phyloP scores from a whole-genome alignment of 192 early-diverging fungal species.

The Chytriomyces sp. region DNA sequence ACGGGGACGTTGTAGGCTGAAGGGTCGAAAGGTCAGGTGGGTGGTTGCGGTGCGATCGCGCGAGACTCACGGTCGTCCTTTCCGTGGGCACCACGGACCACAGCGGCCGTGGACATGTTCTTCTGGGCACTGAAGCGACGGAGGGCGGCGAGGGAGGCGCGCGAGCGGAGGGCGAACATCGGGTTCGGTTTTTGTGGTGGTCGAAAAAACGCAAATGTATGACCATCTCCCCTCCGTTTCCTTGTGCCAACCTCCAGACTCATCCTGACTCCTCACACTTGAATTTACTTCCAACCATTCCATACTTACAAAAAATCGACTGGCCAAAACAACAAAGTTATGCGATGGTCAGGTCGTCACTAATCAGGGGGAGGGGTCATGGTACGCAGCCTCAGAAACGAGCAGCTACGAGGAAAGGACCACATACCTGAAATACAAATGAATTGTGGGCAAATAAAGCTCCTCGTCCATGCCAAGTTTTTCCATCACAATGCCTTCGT shows the following conservation, averaged over 20 bases:
- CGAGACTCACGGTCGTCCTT: not conserved
- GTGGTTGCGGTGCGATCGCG: not conserved
- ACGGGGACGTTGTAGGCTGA: slow-evolving; percentile 22
- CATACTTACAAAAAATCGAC: too few relatives aligned
- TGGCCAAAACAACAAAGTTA: too few relatives aligned
- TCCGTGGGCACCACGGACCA: slow-evolving; percentile 1
- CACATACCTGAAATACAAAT: slow-evolving; percentile 57
- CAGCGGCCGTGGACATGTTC: slow-evolving; percentile 12
- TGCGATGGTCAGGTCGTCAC: slow-evolving; percentile 11
- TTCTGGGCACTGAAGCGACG: slow-evolving; percentile 6
- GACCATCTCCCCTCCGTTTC: too few relatives aligned
- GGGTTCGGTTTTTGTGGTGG: too few relatives aligned
- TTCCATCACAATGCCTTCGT: slow-evolving; percentile 51
- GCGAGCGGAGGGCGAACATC: not conserved
- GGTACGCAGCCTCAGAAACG: too few relatives aligned
- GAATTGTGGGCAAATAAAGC: slow-evolving; percentile 56
- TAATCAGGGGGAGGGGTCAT: too few relatives aligned
- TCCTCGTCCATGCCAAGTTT: slow-evolving; percentile 55
- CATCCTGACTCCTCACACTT: too few relatives aligned
- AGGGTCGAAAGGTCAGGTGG: not conserved
- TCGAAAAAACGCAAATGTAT: slow-evolving; percentile 2
- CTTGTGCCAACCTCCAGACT: too few relatives aligned
- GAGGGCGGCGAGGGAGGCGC: not conserved
- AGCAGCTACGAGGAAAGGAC: too few relatives aligned
- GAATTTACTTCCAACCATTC: too few relatives aligned